A percentile compares a stretch with the other conserved stretches of the same genome.
These are phyloP conservation scores for Eustoma russellianum DNA, from an alignment of 257 asterid genomes.

Conservation along the genomic window DNA sequence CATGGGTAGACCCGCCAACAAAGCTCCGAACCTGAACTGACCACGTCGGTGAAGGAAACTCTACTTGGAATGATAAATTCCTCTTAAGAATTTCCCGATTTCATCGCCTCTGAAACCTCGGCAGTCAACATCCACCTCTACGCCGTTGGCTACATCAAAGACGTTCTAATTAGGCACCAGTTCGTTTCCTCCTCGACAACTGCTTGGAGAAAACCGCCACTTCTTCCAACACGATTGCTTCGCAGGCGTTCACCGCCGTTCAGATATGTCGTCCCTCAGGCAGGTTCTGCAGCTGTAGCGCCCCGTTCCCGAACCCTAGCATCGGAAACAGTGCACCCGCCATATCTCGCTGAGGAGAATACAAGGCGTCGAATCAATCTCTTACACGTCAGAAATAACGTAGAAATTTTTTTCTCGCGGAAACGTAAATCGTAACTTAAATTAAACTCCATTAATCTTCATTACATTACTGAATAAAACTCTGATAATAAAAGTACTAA, in stretches of 20 bases:
- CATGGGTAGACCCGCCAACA: slow-evolving; percentile 52
- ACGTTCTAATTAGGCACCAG: slow-evolving; percentile 62
- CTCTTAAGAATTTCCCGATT: slow-evolving; percentile 67
- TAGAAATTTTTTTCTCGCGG: too few species aligned
- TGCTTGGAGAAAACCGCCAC: slow-evolving; percentile 18
- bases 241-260: slow-evolving; percentile 66
- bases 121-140: slow-evolving; percentile 72
- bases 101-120: slow-evolving; percentile 66
- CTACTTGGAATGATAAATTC: slow-evolving; percentile 91
- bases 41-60: slow-evolving; percentile 58
- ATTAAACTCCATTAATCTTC: too few species aligned
- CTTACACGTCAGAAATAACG: too few species aligned
- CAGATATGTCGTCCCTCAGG: slow-evolving; percentile 91
- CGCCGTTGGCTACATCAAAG: slow-evolving; percentile 61
- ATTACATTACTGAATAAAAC: too few species aligned
- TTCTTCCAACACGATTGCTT: slow-evolving; percentile 22
- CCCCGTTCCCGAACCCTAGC: too few species aligned
- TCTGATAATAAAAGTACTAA: too few species aligned
- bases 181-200: slow-evolving; percentile 63
- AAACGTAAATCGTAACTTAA: too few species aligned
- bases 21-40: slow-evolving; percentile 75
- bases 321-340: too few species aligned
- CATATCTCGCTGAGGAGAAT: too few species aligned
- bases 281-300: slow-evolving; percentile 53
- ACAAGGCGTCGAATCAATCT: too few species aligned